These are phyloP conservation scores for Syzygium jambos DNA, from an alignment of 345 rosid genomes.

Conservation along the genomic window DNA sequence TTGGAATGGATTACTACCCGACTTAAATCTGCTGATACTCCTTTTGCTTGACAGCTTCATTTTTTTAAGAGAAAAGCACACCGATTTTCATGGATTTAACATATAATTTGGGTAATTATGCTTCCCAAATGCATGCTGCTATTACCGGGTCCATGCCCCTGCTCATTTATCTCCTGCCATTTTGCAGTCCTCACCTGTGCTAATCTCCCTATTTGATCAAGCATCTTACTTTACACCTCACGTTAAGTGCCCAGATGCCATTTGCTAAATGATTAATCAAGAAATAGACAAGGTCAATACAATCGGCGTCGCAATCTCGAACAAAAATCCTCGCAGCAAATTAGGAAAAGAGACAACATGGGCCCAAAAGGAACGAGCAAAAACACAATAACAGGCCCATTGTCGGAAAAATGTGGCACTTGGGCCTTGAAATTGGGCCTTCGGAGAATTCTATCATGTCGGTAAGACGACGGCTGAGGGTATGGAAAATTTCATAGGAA, in stretches of 20 bases:
- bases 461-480: neutral
- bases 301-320: neutral
- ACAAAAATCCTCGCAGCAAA: neutral
- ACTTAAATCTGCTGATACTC: accelerated
- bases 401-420: neutral
- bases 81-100: neutral
- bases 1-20: neutral
- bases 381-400: neutral
- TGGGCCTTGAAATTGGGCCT: neutral
- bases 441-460: neutral
- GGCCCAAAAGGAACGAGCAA: neutral
- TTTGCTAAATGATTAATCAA: neutral
- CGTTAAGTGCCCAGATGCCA: neutral
- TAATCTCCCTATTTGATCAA: neutral
- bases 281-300: neutral
- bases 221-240: neutral
- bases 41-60: neutral
- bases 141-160: neutral
- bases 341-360: neutral
- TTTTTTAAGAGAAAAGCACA: neutral
- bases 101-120: neutral
- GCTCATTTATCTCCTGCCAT: neutral
- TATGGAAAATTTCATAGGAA: neutral
- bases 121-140: neutral
- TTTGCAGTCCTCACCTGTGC: neutral